These are phyloP conservation scores for Plenodomus lindquistii DNA, from an alignment of 2,329 filamentous ascomycete species.

Conservation along the genomic window DNA sequence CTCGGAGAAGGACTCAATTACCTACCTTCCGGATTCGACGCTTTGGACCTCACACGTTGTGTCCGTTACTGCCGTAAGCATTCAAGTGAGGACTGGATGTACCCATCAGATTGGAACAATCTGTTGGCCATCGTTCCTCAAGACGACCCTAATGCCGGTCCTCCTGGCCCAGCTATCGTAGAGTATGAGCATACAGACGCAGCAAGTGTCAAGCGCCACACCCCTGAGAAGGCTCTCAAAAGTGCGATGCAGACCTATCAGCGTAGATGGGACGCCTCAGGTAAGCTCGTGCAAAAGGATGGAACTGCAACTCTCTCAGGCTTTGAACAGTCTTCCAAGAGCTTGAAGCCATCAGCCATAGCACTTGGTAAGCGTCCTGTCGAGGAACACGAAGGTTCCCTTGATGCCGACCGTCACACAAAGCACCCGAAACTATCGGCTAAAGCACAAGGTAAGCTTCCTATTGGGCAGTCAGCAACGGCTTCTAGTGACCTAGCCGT, in stretches of 20 bases:
- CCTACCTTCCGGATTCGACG: conserved; percentile 18
- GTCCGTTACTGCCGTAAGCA: conserved; percentile 18
- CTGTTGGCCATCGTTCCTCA: conserved; percentile 9
- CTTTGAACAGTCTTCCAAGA: neutral
- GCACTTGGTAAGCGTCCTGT: neutral
- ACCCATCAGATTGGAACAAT: conserved; percentile 16
- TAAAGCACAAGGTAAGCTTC: too few species aligned
- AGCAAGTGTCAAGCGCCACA: conserved; percentile 11
- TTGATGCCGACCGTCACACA: too few species aligned
- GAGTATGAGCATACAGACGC: conserved; percentile 10
- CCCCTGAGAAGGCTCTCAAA: neutral
- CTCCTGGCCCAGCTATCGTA: conserved; percentile 13
- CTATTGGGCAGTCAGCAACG: neutral
- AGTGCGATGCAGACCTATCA: neutral
- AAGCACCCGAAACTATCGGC: too few species aligned
- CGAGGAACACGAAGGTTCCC: too few species aligned
- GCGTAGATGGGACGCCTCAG: conserved; percentile 2
- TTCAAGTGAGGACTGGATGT: conserved; percentile 21
- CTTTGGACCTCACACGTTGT: conserved; percentile 28
- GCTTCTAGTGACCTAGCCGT: too few species aligned
- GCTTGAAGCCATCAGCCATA: neutral
- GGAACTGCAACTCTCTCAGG: too few species aligned
- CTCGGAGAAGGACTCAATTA: conserved; percentile 16
- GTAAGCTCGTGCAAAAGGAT: conserved; percentile 4
- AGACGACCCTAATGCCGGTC: neutral